Evolutionary conservation across 2,329 filamentous ascomycete species (phyloP).

Genomic region (Nemania abortiva): DNA sequence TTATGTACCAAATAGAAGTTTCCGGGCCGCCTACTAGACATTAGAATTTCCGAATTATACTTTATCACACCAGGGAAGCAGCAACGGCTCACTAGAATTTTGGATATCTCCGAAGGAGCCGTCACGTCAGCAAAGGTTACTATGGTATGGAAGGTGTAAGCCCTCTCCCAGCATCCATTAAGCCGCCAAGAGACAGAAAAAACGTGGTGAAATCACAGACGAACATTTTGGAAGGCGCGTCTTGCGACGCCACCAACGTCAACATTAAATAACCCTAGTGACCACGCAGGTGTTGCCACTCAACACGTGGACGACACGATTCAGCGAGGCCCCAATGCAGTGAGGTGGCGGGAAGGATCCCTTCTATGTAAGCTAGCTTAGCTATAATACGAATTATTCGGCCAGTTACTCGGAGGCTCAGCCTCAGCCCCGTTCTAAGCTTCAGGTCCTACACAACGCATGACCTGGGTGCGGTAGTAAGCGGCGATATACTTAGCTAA

Average conservation of each 20-base stretch:
- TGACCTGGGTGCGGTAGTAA: not conserved
- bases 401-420: not conserved
- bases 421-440: conserved; percentile 3
- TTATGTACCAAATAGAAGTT: not conserved
- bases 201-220: not conserved
- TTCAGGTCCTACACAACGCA: conserved; percentile 4
- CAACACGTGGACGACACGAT: not conserved
- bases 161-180: not conserved
- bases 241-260: not conserved
- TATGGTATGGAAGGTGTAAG: not conserved
- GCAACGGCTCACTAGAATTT: not conserved
- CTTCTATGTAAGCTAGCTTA: not conserved
- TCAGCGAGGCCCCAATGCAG: not conserved
- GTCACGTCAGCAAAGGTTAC: not conserved
- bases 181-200: not conserved
- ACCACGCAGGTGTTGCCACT: not conserved
- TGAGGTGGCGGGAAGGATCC: not conserved
- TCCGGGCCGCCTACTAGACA: not conserved
- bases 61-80: not conserved
- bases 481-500: not conserved
- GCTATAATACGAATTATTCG: not conserved
- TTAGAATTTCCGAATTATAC: not conserved
- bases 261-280: not conserved
- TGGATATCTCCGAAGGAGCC: not conserved
- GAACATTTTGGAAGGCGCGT: not conserved